Conservation (phyloP, 129 eudicot species). For the Chrysanthemum seticuspe region DNA sequence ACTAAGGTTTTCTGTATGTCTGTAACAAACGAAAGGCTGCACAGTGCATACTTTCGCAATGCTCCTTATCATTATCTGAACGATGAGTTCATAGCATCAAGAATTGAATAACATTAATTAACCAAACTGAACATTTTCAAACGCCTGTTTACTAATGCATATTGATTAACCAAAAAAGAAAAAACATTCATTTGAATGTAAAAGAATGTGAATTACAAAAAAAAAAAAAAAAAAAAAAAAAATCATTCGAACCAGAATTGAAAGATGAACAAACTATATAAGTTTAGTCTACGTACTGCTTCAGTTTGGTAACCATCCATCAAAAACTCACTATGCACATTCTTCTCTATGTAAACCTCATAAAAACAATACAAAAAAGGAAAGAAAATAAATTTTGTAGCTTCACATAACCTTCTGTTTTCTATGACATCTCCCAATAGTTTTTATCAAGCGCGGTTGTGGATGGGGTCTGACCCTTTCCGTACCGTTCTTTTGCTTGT, state of each 20-base stretch:
- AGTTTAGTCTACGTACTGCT: neutral
- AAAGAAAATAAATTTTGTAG: slow-evolving; percentile 14
- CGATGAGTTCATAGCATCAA: no score
- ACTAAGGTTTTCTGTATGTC: no score
- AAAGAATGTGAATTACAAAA: neutral
- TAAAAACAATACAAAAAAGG: slow-evolving; percentile 1
- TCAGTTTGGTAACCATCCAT: slow-evolving; percentile 13
- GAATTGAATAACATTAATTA: no score
- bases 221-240: neutral
- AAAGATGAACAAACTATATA: neutral
- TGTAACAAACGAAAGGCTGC: no score
- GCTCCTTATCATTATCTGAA: no score
- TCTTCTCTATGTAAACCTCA: slow-evolving; percentile 26
- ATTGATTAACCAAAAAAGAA: neutral
- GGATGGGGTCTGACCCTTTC: slow-evolving; percentile 88
- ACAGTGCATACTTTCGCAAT: no score
- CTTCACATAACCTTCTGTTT: slow-evolving; percentile 27
- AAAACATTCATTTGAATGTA: no score
- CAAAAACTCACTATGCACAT: slow-evolving; percentile 43
- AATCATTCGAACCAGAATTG: neutral
- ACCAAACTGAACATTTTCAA: no score
- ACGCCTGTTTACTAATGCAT: no score
- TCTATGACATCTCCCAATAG: neutral
- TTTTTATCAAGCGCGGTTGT: slow-evolving; percentile 55
- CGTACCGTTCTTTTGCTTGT: slow-evolving; percentile 71